Conservation (phyloP, 768 basidiomycete genomes). For the Gyrodon lividus region DNA sequence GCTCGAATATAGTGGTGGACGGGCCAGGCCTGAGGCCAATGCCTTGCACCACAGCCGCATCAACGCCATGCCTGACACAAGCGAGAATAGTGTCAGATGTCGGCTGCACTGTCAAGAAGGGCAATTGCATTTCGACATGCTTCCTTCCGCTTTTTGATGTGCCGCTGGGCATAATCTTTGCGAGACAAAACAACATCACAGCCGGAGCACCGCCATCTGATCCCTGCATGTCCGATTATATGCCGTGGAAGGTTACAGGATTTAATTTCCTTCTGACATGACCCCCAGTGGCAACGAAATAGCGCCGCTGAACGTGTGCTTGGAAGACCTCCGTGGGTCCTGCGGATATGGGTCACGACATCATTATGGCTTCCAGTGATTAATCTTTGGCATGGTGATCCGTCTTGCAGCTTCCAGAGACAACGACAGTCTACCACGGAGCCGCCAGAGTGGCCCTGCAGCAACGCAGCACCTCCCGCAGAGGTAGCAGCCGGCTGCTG, state of each 20-base stretch:
- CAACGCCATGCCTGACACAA: too few species aligned
- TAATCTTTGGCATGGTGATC: background rate
- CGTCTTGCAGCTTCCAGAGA: background rate
- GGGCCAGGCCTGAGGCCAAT: too few species aligned
- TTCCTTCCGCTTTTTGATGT: background rate
- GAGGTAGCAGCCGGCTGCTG: background rate
- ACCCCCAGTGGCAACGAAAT: background rate
- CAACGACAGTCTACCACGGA: background rate
- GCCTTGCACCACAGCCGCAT: too few species aligned
- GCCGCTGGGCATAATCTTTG: background rate
- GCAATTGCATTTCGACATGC: background rate
- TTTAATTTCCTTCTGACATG: background rate
- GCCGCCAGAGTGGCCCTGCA: background rate
- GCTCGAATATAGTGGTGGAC: too few species aligned
- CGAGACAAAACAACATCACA: background rate
- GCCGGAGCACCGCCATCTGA: background rate
- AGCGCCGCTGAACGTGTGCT: background rate
- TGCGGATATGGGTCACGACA: background rate
- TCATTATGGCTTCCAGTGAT: background rate
- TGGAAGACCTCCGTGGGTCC: background rate
- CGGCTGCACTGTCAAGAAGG: background rate
- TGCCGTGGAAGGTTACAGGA: background rate
- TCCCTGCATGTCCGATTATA: background rate
- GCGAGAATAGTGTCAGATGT: too few species aligned
- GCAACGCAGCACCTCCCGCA: background rate